Evolutionary conservation across 805 yeast genomes (phyloP), one percentile per base, ranked within the genome.

Genomic region (Cyberlindnera maritima): DNA sequence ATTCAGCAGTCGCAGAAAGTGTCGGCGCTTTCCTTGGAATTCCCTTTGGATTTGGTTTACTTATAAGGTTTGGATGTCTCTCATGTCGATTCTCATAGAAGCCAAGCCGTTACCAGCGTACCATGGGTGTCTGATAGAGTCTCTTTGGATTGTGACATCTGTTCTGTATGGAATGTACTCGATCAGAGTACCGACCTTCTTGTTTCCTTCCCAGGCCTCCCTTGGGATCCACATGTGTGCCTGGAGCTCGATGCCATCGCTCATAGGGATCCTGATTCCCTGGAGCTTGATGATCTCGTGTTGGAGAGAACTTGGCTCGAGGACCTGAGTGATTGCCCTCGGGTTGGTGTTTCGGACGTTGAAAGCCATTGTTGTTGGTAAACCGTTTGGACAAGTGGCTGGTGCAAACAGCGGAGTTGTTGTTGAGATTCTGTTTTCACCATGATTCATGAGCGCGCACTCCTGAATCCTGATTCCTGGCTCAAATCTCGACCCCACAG

Each of bases 11-110:
- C 19, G 79, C 79, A 1, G 65, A 67, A 48, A 70, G 75, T 49
- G 81, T 79, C 36, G 77, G 71, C 0, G 69, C 76, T 19, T 79
- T 78, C 54, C 65, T 79, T 46, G 85, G 84, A 3, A 62, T 79
- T 31, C 84, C 84, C 1, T 52, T 79, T 17, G 75, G 60, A 0
- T 50, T 71, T 21, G 83, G 81, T 3, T 48, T 77, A 9, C 12
- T 70, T 4, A 69, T 75, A 20, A 64, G 84, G 45, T 50, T 29
- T 14, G 32, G 32, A 14, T 35, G 36, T 42, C 36, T 42, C 20
- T 23, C 40, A 36, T 72, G 49, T 72, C 77, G 18, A 73, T 68
- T 55, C 77, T 56, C 46, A 72, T 61, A 2, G 74, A 70, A 1
- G 73, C 75, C 21, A 72, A 61, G 0, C 78, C 78, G 50, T 70